Evolutionary conservation across 2,329 filamentous ascomycete species (phyloP), one percentile per base, ranked within the genome.

Genomic region (Xylariaceae sp.): DNA sequence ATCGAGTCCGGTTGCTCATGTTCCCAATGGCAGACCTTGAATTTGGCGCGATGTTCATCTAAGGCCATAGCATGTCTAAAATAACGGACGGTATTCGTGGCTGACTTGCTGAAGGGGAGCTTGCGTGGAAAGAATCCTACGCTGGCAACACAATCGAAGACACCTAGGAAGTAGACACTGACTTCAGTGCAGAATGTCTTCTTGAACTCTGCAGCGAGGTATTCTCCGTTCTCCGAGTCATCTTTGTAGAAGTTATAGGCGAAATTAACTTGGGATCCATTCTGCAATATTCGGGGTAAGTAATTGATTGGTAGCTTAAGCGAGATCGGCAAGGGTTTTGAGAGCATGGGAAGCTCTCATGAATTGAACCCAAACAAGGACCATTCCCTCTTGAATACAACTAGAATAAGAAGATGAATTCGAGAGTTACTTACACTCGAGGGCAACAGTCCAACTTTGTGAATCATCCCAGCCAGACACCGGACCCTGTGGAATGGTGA

Each of bases 221-320:
- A 51, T 26, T 36, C 29, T 45, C 58, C 55, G 37, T 61, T 61
- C 0, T 55, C 43, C 6, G 58, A 58, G 31, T 53, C 55, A 8
- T 61, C 51, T 49, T 61, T 61, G 14, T 61, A 61, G 41, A 61
- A 61, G 31, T 58, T 28, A 36, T 61, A 61, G 29, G 58, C 58
- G 37, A 61, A 61, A 26, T 61, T 58, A 17, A 61, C 17, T 33
- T 61, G 55, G 9, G 58, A 61, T 17, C 46, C 51, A 24, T 61
- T 61, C 28, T 31, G 28, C 28, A 31, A 12, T 31, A 6, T 31
- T 31, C 12, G 28, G 28, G 7, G 28, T 31, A 12, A 31, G 28
- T 31, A 12, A 12, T 31, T 31, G 12, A 7, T 6, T 31, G 12
- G 28, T 7, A 31, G 28, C n/a, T n/a, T n/a, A n/a, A n/a, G n/a